Percentiles rank a stretch among this genome's conserved stretches.
Evolutionary conservation across 371 early-diverging fungal species (phyloP).

Genomic region (Apophysomyces sp.): DNA sequence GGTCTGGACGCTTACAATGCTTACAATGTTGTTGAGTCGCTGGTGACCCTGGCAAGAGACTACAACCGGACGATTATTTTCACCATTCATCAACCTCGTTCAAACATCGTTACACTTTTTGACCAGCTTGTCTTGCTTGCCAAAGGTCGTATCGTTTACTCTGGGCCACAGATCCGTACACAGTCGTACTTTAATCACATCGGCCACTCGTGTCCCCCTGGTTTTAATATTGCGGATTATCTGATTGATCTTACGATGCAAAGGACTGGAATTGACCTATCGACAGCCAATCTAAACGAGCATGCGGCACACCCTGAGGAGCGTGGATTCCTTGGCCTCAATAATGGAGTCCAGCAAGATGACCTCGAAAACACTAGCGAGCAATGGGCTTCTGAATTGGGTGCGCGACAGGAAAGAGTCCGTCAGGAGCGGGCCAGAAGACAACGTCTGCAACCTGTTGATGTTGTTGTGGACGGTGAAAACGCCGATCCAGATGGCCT

Average conservation of each 20-base stretch:
- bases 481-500: conserved; percentile 25
- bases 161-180: conserved; percentile 61
- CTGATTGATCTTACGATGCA: conserved; percentile 80
- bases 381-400: conserved; percentile 43
- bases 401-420: conserved; percentile 18
- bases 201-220: conserved; percentile 83
- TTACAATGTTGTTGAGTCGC: conserved; percentile 82
- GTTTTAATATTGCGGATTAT: conserved; percentile 94
- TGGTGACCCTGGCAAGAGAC: conserved; percentile 78
- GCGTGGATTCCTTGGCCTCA: conserved; percentile 10
- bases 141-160: conserved; percentile 81
- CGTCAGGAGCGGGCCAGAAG: conserved; percentile 15
- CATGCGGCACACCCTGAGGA: not conserved
- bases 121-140: conserved; percentile 86
- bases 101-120: conserved; percentile 89
- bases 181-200: conserved; percentile 63
- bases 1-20: conserved; percentile 94
- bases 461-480: conserved; percentile 29
- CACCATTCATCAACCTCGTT: conserved; percentile 96
- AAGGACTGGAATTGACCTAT: conserved; percentile 21
- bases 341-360: conserved; percentile 10
- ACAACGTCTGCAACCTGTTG: conserved; percentile 12
- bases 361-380: conserved; percentile 39
- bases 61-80: conserved; percentile 89
- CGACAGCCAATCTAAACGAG: not conserved